Base-by-base conservation (phyloP, 1,139 yeast species). In the Debaryomyces singareniensis region DNA sequence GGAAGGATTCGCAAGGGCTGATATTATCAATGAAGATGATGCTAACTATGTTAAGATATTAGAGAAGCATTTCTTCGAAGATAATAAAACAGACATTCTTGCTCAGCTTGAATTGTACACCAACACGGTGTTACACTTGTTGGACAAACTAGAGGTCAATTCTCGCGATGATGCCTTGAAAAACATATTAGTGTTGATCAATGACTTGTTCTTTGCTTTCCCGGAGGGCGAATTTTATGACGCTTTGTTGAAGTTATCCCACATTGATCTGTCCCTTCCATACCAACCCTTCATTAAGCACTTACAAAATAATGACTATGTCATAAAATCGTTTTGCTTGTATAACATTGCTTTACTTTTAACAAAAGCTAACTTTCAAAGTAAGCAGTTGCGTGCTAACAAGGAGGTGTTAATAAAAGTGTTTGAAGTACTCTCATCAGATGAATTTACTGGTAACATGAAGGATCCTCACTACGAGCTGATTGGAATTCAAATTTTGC, bases 1-100 rank as follows among this genome's bases (percentile, higher is more conserved):
- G 96, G 94, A 84, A 49, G 95, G 95, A 5, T 77, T 82, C 46
- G 78, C 85, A 13, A 71, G 95, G 37, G 80, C 93, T 9, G 78
- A 75, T 29, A 74, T 79, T 29, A 67, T 89, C 27, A 58, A 77
- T 13, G 68, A 68, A 31, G 78, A 74, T 36, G 87, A 83, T 49
- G 86, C 86, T 12, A 69, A 71, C 37, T 62, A 71, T 30, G 65
- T 85, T 49, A 79, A 78, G 52, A 65, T 71, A 26, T 67, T 84
- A 43, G 93, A 82, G 48, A 75, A 73, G 39, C 68, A 66, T 47
- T 50, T 64, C 16, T 37, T 54, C 38, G 65, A 65, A 37, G 54
- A 65, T 47, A 51, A 58, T 41, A 44, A 56, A 36, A 44, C 54
- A 13, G 64, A 71, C 13, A 59, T 73, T 14, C 43, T 57, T 30